phyloP scores from a whole-genome alignment of 2,329 filamentous ascomycete species.

The Colletotrichum liriopes region DNA sequence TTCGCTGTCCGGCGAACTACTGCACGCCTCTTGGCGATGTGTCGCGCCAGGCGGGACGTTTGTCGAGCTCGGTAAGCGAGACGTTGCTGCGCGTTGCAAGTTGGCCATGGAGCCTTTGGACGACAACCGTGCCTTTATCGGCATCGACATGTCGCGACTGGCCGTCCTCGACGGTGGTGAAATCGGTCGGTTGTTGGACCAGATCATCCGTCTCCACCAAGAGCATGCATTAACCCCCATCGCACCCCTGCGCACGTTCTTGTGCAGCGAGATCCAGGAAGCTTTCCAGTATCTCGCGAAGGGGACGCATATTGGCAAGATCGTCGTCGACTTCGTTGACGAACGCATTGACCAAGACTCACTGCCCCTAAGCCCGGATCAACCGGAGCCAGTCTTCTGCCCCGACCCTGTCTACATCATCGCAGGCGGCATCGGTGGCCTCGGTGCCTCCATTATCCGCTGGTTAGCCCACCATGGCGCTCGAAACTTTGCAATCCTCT shows the following conservation, averaged over 20 bases:
- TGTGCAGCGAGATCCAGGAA: slow-evolving; percentile 49
- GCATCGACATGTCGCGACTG: slow-evolving; percentile 50
- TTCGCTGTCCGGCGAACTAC: neutral
- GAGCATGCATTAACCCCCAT: neutral
- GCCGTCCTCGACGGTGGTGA: neutral
- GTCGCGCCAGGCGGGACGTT: neutral
- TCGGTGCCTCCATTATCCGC: slow-evolving; percentile 43
- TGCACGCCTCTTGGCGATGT: neutral
- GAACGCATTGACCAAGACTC: neutral
- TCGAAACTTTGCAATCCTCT: slow-evolving; percentile 44
- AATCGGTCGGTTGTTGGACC: neutral
- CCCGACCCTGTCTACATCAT: slow-evolving; percentile 43
- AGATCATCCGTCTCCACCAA: neutral
- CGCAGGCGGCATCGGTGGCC: slow-evolving; percentile 46
- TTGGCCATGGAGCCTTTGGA: slow-evolving; percentile 49
- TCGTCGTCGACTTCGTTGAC: slow-evolving; percentile 49
- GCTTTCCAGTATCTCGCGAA: slow-evolving; percentile 56
- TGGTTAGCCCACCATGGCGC: slow-evolving; percentile 46
- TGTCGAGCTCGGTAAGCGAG: neutral
- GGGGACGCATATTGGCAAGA: slow-evolving; percentile 58
- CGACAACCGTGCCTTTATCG: slow-evolving; percentile 51
- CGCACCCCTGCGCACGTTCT: slow-evolving; percentile 43
- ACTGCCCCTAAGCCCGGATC: neutral
- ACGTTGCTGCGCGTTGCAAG: neutral
- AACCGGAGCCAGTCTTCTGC: neutral